Evolutionary conservation across 2,329 filamentous ascomycete genomes (phyloP).

Genomic region (Dichotomopilus funicola): DNA sequence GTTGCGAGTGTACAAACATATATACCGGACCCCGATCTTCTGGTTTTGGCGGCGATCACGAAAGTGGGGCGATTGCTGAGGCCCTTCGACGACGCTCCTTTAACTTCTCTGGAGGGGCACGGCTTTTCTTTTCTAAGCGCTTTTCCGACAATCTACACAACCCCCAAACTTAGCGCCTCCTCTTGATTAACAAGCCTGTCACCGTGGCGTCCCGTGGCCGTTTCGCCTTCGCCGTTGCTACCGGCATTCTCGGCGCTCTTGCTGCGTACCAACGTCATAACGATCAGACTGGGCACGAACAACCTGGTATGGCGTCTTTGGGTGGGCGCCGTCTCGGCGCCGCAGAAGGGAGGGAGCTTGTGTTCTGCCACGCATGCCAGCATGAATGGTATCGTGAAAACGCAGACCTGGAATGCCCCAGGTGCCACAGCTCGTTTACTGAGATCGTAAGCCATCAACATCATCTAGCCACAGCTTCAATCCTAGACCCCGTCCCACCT

Average conservation of each 20-base stretch:
- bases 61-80: no score
- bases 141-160: background rate
- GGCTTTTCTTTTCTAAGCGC: background rate
- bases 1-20: no score
- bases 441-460: conserved; percentile 63
- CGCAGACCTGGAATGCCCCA: conserved; percentile 60
- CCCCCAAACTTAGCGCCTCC: background rate
- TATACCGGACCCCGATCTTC: no score
- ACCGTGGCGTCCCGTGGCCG: conserved; percentile 42
- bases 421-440: conserved; percentile 70
- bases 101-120: background rate
- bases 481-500: background rate
- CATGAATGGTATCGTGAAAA: conserved; percentile 75
- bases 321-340: conserved; percentile 41
- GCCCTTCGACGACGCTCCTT: background rate
- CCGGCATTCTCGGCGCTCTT: conserved; percentile 52
- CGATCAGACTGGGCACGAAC: conserved; percentile 30
- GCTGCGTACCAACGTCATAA: conserved; percentile 44
- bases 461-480: no score
- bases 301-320: conserved; percentile 23
- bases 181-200: background rate
- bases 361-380: conserved; percentile 78
- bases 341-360: conserved; percentile 55
- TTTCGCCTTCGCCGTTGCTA: conserved; percentile 47
- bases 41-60: no score